These are phyloP conservation scores for Apiotrichum siamense DNA, from an alignment of 1,284 basidiomycete species.

Conservation along the genomic window DNA sequence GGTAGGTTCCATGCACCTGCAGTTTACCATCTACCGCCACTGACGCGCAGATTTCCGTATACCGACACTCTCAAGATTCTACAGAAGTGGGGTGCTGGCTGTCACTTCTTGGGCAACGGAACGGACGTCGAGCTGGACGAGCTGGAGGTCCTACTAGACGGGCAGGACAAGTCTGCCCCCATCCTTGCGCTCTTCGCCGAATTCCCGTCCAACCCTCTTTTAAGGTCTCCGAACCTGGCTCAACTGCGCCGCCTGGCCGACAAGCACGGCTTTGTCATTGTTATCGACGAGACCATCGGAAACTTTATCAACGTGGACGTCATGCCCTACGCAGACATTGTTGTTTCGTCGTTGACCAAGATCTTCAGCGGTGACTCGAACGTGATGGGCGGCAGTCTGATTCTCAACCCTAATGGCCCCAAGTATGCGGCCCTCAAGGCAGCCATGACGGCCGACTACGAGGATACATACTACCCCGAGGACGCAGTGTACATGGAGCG, in stretches of 20 bases:
- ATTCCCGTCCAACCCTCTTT: slow-evolving; percentile 89
- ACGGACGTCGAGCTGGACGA: slow-evolving; percentile 67
- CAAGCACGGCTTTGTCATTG: slow-evolving; percentile 77
- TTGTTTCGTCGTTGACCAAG: slow-evolving; percentile 92
- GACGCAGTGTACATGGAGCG: slow-evolving; percentile 97
- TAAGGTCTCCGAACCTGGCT: slow-evolving; percentile 75
- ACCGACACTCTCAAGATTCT: slow-evolving; percentile 96
- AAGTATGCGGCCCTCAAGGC: slow-evolving; percentile 64
- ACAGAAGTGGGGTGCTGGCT: slow-evolving; percentile 95
- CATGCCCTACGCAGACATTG: slow-evolving; percentile 79
- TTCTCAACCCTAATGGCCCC: slow-evolving; percentile 72
- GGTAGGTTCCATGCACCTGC: slow-evolving; percentile 43
- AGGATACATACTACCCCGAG: slow-evolving; percentile 84
- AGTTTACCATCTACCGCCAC: background rate
- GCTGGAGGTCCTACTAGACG: slow-evolving; percentile 60
- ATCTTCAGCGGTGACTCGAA: slow-evolving; percentile 93
- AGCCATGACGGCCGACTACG: slow-evolving; percentile 60
- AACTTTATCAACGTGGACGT: slow-evolving; percentile 96
- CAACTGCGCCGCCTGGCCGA: slow-evolving; percentile 76
- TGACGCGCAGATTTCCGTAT: slow-evolving; percentile 64
- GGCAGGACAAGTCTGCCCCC: slow-evolving; percentile 28
- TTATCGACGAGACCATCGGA: slow-evolving; percentile 93
- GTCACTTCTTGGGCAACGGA: slow-evolving; percentile 82
- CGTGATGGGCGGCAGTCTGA: slow-evolving; percentile 93
- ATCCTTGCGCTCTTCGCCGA: slow-evolving; percentile 60